Evolutionary conservation across 1,284 basidiomycete species (phyloP), one percentile per base, ranked within the genome.

Genomic region (Ustilago crameri): DNA sequence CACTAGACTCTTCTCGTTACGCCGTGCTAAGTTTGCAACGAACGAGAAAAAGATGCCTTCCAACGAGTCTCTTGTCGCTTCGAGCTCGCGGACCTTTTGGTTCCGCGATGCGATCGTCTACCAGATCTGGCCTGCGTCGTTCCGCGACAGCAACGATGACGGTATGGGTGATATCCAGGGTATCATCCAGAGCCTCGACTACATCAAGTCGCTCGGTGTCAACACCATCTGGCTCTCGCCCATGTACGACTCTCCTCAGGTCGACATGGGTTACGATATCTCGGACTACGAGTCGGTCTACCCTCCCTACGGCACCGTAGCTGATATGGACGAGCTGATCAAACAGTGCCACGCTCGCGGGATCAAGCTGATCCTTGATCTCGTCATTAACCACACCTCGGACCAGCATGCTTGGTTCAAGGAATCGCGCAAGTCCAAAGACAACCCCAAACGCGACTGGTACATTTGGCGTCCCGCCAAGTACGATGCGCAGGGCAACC

Each of bases 321-420:
- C 85, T 5, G 90, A 92, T 75, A 91, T 89, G 87, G 90, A 91
- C 72, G 85, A 82, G 15, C 85, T 92, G 48, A 83, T 90, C 51
- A 79, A 85, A 20, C 88, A 87, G 5, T 86, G 88, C 45, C 90
- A 91, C 67, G 81, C 86, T 22, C 86, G 88, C 43, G 89, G 88
- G 0, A 89, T 92, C 87, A 90, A 90, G 76, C 85, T 91, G 47
- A 87, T 91, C 86, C 90, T 91, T 86, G 90, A 92, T 80, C 87
- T 92, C 3, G 91, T 92, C 27, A 88, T 90, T n/a, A 92, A 92
- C 82, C 91, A 92, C 82, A 89, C 88, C 7, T 91, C 90, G 2
- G 89, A 91, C 83, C 74, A 78, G 67, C 76, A 78, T 32, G 87
- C 86, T 18, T 92, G 91, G 91, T 93, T 91, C 85, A 79, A 87